Evolutionary conservation across 148 eudicot genomes (phyloP).

Genomic region (Camellia japonica): DNA sequence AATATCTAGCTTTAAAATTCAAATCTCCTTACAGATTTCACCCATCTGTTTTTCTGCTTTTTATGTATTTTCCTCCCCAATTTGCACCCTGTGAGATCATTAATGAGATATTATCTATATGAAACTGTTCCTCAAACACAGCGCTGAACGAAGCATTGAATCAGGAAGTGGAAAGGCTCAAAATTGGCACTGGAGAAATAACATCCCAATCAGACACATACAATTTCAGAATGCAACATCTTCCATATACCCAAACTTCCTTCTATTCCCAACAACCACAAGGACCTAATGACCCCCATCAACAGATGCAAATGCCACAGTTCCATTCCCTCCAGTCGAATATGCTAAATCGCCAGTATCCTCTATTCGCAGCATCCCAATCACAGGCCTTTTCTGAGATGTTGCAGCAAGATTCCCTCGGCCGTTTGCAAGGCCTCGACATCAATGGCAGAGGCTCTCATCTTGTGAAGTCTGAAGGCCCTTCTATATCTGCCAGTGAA

Average conservation of each 20-base stretch:
- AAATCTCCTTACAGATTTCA: not conserved
- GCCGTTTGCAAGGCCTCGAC: slow-evolving; percentile 62
- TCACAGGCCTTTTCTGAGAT: slow-evolving; percentile 33
- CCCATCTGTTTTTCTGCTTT: not conserved
- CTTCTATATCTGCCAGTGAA: slow-evolving; percentile 54
- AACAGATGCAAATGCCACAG: slow-evolving; percentile 32
- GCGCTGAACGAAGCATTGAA: slow-evolving; percentile 80
- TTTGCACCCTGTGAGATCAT: not conserved
- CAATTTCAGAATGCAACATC: slow-evolving; percentile 43
- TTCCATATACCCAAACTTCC: slow-evolving; percentile 40
- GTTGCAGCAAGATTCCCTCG: slow-evolving; percentile 55
- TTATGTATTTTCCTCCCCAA: not conserved
- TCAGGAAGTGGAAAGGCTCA: slow-evolving; percentile 77
- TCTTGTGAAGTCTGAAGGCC: slow-evolving; percentile 53
- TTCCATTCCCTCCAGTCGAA: slow-evolving; percentile 39
- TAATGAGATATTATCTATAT: not conserved
- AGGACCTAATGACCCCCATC: slow-evolving; percentile 24
- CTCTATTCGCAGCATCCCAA: slow-evolving; percentile 19
- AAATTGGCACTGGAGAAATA: slow-evolving; percentile 66
- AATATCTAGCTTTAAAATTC: too few species aligned
- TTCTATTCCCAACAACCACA: slow-evolving; percentile 34
- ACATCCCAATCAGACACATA: slow-evolving; percentile 47
- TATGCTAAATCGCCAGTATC: slow-evolving; percentile 30
- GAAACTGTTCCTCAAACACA: slow-evolving; percentile 26
- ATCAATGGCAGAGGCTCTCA: slow-evolving; percentile 47